Evolutionary conservation across 176 grass and related monocot species (phyloP), one percentile per base, ranked within the genome.

Genomic region (Saccharum spontaneum): DNA sequence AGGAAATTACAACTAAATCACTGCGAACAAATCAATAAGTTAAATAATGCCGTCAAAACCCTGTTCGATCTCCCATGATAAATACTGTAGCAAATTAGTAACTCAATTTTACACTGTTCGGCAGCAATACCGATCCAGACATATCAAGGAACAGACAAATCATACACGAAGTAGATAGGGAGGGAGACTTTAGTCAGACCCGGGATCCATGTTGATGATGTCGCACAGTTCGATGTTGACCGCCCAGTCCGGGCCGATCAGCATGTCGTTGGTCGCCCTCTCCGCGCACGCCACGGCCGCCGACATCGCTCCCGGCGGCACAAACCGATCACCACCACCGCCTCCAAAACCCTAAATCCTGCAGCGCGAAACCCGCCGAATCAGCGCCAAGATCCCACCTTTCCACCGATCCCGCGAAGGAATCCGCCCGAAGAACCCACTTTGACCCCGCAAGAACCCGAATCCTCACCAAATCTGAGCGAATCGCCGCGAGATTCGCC

Each of bases 161-260:
- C 11, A 78, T 79, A 91, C 23, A 89, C n/a, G 4, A 71, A 46
- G 15, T 18, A 17, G 4, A 49, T 1, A 45, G 14, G 30, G 55
- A 77, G 54, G 65, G 49, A 13, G 74, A 64, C 34, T 30, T 61
- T 6, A 38, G 43, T 16, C 82, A 75, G 86, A 99, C 97, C 90
- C 91, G 39, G 92, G 94, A 89, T 99, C 91, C 86, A 88, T 92
- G 83, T 94, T 99, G 82, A 99, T 92, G 93, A 99, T 96, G 90
- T 99, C 97, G 69, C 97, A 99, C 30, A 99, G 90, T 85, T 99
- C 97, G 84, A 99, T 96, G 83, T 99, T 99, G 40, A 99, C 82
- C 38, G 91, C 94, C 97, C 97, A 99, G 61, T 99, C 97, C 10
- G 97, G 97, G 7, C 97, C 93, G 63, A 94, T 99, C 22, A 99